Evolutionary conservation across 1,139 yeast genomes (phyloP).

Genomic region (Candida albicans): DNA sequence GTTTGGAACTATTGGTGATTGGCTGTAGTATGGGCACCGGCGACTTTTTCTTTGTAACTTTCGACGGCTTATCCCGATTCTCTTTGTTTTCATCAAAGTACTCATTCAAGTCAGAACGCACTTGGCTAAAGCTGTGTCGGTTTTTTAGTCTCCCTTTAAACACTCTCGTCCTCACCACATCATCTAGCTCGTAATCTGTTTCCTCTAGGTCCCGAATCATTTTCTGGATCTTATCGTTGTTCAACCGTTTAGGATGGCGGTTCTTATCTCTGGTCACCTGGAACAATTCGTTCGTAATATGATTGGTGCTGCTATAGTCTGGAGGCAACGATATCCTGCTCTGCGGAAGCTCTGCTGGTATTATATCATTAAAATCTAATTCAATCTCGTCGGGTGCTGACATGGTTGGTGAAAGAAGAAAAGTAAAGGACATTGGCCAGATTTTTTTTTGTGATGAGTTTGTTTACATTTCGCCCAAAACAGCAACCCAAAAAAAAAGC

Average conservation of each 20-base stretch:
- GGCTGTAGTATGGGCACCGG: constrained; percentile 34
- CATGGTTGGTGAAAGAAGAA: constrained; percentile 2
- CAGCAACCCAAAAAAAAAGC: neutral
- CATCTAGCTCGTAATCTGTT: constrained; percentile 43
- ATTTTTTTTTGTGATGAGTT: constrained; percentile 1
- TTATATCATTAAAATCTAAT: constrained; percentile 25
- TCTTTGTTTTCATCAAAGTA: constrained; percentile 39
- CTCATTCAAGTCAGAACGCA: constrained; percentile 30
- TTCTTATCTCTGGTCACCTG: constrained; percentile 32
- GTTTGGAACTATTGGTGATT: constrained; percentile 15
- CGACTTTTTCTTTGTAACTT: constrained; percentile 6
- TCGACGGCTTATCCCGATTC: constrained; percentile 19
- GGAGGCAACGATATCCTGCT: constrained; percentile 15
- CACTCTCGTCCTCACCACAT: constrained; percentile 47
- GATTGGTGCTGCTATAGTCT: constrained; percentile 15
- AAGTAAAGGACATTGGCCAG: neutral
- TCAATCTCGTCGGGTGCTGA: constrained; percentile 10
- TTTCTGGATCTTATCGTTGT: constrained; percentile 40
- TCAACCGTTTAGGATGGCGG: constrained; percentile 20
- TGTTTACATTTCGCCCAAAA: constrained; percentile 3
- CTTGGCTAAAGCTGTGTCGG: constrained; percentile 22
- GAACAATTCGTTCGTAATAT: constrained; percentile 35
- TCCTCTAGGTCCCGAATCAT: constrained; percentile 29
- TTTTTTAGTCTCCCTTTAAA: constrained; percentile 38
- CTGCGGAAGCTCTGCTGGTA: constrained; percentile 13